A percentile compares a stretch with the other conserved stretches of the same genome.
Conservation (phyloP, 2,329 filamentous ascomycete genomes). For the Alternaria infectoria region DNA sequence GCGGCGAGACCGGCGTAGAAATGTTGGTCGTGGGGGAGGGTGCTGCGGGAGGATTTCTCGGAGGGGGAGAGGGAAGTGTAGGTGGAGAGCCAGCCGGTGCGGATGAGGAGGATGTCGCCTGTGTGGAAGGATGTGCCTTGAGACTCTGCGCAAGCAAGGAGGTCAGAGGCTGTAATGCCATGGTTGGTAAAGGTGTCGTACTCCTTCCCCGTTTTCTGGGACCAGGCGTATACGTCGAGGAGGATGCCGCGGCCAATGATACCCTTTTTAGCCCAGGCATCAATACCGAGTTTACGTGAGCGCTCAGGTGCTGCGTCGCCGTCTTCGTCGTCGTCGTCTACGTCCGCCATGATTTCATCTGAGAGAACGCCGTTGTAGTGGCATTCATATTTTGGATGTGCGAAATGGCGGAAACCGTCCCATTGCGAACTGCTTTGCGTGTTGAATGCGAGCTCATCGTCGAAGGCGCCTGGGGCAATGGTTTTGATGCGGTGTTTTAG, state of each 20-base stretch:
- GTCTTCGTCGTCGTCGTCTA: constrained; percentile 15
- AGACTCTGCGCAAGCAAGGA: constrained; percentile 24
- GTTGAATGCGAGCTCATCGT: constrained; percentile 42
- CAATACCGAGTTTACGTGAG: constrained; percentile 31
- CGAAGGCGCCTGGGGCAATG: constrained; percentile 25
- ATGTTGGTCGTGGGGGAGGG: constrained; percentile 18
- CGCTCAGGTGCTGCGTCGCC: constrained; percentile 7
- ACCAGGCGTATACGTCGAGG: constrained; percentile 57
- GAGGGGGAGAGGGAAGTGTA: constrained; percentile 17
- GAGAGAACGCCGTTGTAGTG: constrained; percentile 43
- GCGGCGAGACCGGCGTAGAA: constrained; percentile 71
- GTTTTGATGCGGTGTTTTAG: constrained; percentile 52
- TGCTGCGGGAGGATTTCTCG: constrained; percentile 13
- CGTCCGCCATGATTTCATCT: constrained; percentile 32
- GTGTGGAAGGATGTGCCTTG: constrained; percentile 28
- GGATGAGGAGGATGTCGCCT: constrained; percentile 42
- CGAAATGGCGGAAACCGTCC: constrained; percentile 49
- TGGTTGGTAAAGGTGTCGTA: constrained; percentile 32
- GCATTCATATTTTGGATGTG: constrained; percentile 29
- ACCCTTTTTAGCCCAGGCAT: constrained; percentile 59
- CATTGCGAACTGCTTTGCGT: constrained; percentile 44
- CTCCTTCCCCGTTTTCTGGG: constrained; percentile 12
- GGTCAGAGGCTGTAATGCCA: constrained; percentile 23
- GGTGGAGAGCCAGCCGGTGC: constrained; percentile 31
- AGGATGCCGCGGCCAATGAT: constrained; percentile 64